Percentiles rank a stretch among this genome's conserved stretches.
Conservation (phyloP, 805 yeast genomes). For the Candida schatavii region DNA sequence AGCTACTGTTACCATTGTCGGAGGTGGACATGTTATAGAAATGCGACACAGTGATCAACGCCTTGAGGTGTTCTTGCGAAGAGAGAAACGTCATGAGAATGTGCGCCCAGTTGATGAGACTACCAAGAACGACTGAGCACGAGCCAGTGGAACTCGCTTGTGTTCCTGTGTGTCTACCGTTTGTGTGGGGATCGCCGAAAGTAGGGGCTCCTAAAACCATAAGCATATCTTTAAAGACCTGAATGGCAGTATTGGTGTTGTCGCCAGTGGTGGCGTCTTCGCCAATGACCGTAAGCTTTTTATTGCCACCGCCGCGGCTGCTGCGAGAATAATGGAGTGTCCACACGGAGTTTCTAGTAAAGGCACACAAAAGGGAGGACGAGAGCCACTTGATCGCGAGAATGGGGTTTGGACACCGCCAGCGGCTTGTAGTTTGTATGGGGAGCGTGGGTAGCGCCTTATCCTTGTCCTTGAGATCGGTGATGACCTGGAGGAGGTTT, state of each 20-base stretch:
- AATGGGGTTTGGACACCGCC: constrained; percentile 26
- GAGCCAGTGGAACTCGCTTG: not conserved
- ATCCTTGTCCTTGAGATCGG: constrained; percentile 37
- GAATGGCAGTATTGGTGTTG: constrained; percentile 15
- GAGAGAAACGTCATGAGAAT: constrained; percentile 47
- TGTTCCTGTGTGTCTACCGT: constrained; percentile 14
- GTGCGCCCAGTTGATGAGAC: constrained; percentile 70
- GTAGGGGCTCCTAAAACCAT: constrained; percentile 20
- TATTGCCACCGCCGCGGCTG: not conserved
- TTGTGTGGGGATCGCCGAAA: constrained; percentile 33
- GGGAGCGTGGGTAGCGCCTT: constrained; percentile 29
- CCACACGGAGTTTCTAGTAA: constrained; percentile 10
- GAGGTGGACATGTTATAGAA: constrained; percentile 36
- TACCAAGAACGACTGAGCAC: constrained; percentile 48
- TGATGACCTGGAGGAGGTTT: constrained; percentile 22
- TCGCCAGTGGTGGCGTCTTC: constrained; percentile 6
- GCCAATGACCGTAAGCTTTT: constrained; percentile 3
- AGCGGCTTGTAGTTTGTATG: constrained; percentile 20
- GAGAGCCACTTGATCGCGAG: constrained; percentile 56
- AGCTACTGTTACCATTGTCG: constrained; percentile 30
- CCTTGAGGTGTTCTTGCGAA: constrained; percentile 48
- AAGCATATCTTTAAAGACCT: constrained; percentile 22
- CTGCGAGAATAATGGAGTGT: constrained; percentile 1
- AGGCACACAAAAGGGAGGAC: constrained; percentile 23
- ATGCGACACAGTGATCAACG: constrained; percentile 52